Evolutionary conservation across 1,284 basidiomycete genomes (phyloP).

Genomic region (Ganoderma boninense): DNA sequence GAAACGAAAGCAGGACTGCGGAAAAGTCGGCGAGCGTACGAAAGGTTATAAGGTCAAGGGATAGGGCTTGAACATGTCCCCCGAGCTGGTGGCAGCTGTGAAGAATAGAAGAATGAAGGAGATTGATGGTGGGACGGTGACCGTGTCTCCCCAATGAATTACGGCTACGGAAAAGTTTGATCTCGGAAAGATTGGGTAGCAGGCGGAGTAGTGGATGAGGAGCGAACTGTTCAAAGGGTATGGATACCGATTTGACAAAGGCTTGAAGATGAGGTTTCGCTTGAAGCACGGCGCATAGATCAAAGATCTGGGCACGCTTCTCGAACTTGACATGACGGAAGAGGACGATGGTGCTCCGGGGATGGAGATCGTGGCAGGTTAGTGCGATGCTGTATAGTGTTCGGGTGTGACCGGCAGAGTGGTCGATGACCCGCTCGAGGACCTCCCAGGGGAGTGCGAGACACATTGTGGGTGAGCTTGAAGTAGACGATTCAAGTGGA

Average conservation of each 20-base stretch:
- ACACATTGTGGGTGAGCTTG: too few relatives aligned
- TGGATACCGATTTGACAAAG: not conserved
- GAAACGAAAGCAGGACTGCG: not conserved
- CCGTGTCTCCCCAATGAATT: too few relatives aligned
- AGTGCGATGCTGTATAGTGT: not conserved
- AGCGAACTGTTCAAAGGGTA: not conserved
- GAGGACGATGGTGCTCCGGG: not conserved
- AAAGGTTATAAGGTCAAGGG: not conserved
- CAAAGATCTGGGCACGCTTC: not conserved
- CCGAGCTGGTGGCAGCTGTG: not conserved
- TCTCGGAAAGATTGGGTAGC: not conserved
- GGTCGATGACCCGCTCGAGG: constrained; percentile 3
- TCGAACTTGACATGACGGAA: not conserved
- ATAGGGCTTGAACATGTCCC: not conserved
- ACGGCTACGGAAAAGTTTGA: too few relatives aligned
- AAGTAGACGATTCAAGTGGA: too few relatives aligned
- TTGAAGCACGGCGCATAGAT: not conserved
- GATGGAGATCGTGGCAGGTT: not conserved
- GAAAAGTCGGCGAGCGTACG: not conserved
- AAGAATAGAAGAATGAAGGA: not conserved
- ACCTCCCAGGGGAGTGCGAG: constrained; percentile 3
- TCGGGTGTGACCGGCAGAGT: too few relatives aligned
- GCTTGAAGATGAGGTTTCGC: not conserved
- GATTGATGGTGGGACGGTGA: not conserved
- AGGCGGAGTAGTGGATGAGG: not conserved